Base-by-base conservation (phyloP, 1,284 basidiomycete species). In the Malassezia globosa region DNA sequence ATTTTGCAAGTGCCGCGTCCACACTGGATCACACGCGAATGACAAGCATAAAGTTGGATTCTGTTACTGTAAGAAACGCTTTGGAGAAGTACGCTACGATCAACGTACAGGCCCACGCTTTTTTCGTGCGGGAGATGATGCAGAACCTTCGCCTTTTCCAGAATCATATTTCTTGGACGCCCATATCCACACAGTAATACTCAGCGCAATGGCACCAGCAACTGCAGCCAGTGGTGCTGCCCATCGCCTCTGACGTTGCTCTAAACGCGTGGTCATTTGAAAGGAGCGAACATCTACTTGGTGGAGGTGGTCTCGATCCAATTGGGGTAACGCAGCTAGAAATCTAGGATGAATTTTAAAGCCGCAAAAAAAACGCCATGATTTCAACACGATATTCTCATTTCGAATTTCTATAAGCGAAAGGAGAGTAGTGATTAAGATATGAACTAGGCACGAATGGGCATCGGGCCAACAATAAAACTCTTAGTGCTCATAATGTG, bases 401-500 rank as follows among this genome's bases (percentile, higher is more conserved):
- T n/a, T n/a, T n/a, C n/a, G n/a, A n/a, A n/a, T n/a, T n/a, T n/a
- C n/a, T n/a, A n/a, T n/a, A n/a, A n/a, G n/a, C n/a, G n/a, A n/a
- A n/a, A n/a, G n/a, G n/a, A n/a, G n/a, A n/a, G n/a, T n/a, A n/a
- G n/a, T n/a, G n/a, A n/a, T n/a, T n/a, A n/a, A n/a, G n/a, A n/a
- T n/a, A n/a, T n/a, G n/a, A n/a, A n/a, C n/a, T n/a, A n/a, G n/a
- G n/a, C n/a, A n/a, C n/a, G n/a, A n/a, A n/a, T n/a, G n/a, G n/a
- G n/a, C n/a, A n/a, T n/a, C n/a, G n/a, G n/a, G n/a, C n/a, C n/a
- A n/a, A n/a, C n/a, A n/a, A n/a, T n/a, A n/a, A 16, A 10, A 21
- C 21, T 13, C 4, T 37, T 21, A 44, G 26, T 46, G 37, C 29
- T 62, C 56, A 42, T 70, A 70, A 35, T 41, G 54, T 5, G 67